A percentile compares a stretch with the other conserved stretches of the same genome.
Evolutionary conservation across 495 filamentous ascomycete species (phyloP).

Genomic region (Penicillium silybi): DNA sequence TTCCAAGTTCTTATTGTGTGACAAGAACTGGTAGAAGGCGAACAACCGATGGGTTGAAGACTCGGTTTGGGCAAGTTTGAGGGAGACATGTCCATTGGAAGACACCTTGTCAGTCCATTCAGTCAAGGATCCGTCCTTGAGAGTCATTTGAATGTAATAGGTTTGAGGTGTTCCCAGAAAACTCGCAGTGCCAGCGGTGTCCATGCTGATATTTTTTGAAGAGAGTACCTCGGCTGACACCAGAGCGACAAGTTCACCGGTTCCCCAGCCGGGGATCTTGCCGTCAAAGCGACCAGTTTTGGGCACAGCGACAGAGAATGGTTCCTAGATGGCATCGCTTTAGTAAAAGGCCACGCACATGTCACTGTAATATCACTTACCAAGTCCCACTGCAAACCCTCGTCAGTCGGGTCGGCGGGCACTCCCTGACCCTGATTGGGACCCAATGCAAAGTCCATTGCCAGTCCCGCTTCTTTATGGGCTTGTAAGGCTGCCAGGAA

Average conservation of each 20-base stretch:
- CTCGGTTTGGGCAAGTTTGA: conserved; percentile 5
- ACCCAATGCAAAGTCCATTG: conserved; percentile 48
- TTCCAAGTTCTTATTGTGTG: conserved; percentile 23
- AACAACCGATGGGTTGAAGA: conserved; percentile 23
- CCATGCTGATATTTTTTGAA: conserved; percentile 10
- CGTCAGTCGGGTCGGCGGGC: conserved; percentile 29
- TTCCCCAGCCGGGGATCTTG: conserved; percentile 36
- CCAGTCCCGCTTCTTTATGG: conserved; percentile 33
- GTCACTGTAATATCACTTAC: conserved; percentile 12
- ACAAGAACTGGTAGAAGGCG: conserved; percentile 37
- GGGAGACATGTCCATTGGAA: conserved; percentile 8
- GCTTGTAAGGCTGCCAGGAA: conserved; percentile 34
- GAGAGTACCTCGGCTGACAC: conserved; percentile 26
- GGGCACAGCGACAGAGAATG: conserved; percentile 21
- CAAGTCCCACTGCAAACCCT: conserved; percentile 38
- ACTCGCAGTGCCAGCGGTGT: background rate
- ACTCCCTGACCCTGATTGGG: conserved; percentile 48
- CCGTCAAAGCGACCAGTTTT: conserved; percentile 26
- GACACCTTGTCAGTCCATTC: conserved; percentile 15
- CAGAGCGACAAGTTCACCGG: conserved; percentile 29
- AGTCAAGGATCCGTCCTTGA: conserved; percentile 12
- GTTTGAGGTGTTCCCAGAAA: conserved; percentile 3
- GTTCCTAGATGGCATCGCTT: background rate
- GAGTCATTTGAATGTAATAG: conserved; percentile 8
- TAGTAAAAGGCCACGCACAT: background rate